Evolutionary conservation across 2,329 filamentous ascomycete species (phyloP).

Genomic region (Phaeosphaeria sp.): DNA sequence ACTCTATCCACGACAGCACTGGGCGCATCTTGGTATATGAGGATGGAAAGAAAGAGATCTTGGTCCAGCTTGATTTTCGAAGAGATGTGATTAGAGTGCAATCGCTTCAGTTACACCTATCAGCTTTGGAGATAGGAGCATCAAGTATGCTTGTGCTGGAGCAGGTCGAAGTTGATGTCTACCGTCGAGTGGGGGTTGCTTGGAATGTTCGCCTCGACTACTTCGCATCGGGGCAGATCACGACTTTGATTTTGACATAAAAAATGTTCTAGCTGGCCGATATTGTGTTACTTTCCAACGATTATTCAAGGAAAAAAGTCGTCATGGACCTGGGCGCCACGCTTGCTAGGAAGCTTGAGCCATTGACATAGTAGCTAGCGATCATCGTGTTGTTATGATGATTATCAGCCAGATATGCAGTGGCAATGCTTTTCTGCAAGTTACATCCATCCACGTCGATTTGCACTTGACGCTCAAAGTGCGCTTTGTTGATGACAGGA

Average conservation of each 20-base stretch:
- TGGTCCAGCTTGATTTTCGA: constrained; percentile 12
- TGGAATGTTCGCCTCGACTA: constrained; percentile 13
- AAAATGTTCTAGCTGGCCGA: no score
- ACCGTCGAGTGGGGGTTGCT: constrained; percentile 10
- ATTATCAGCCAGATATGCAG: constrained; percentile 11
- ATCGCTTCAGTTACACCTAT: constrained; percentile 2
- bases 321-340: constrained; percentile 7
- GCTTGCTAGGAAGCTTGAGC: background rate
- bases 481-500: constrained; percentile 40
- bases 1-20: constrained; percentile 4
- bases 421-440: background rate
- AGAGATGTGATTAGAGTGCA: constrained; percentile 6
- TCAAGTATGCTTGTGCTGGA: constrained; percentile 9
- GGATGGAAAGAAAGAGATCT: constrained; percentile 9
- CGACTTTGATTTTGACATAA: no score
- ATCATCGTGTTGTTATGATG: constrained; percentile 12
- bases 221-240: background rate
- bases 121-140: constrained; percentile 8
- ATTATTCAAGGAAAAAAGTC: constrained; percentile 12
- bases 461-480: constrained; percentile 10
- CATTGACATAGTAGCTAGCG: constrained; percentile 1
- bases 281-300: no score
- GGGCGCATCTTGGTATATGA: constrained; percentile 13
- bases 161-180: background rate
- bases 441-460: constrained; percentile 1